Evolutionary conservation across 2,329 filamentous ascomycete genomes (phyloP).

Genomic region (Colletotrichum agaves): DNA sequence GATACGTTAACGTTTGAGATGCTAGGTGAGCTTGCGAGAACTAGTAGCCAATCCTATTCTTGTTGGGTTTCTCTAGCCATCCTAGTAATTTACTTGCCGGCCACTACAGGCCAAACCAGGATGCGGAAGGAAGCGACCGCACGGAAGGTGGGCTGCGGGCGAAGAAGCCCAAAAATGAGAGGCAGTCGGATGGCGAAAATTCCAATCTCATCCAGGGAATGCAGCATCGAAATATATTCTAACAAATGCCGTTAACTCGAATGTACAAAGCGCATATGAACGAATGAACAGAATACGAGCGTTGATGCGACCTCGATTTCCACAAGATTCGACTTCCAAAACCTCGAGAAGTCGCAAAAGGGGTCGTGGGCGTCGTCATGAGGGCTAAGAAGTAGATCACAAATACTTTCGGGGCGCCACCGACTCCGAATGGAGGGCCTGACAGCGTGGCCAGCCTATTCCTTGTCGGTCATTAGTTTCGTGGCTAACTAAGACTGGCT

Average conservation of each 20-base stretch:
- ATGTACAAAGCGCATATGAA: not conserved
- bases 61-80: slow-evolving; percentile 23
- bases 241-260: too few relatives aligned
- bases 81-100: not conserved
- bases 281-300: not conserved
- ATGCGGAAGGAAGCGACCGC: not conserved
- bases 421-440: slow-evolving; percentile 1
- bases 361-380: slow-evolving; percentile 3
- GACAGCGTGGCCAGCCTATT: slow-evolving; percentile 17
- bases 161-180: not conserved
- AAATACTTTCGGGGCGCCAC: not conserved
- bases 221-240: too few relatives aligned
- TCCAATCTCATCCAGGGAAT: too few relatives aligned
- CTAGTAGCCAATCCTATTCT: slow-evolving; percentile 1
- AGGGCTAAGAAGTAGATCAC: not conserved
- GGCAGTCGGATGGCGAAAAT: not conserved
- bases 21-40: too few relatives aligned
- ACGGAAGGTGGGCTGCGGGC: not conserved
- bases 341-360: not conserved
- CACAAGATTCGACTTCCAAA: not conserved
- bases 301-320: slow-evolving; percentile 1
- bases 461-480: slow-evolving; percentile 6
- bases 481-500: slow-evolving; percentile 28
- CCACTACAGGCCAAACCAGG: not conserved
- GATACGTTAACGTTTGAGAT: too few relatives aligned